Evolutionary conservation across 805 yeast species (phyloP), one percentile per base, ranked within the genome.

Genomic region (Wickerhamiella hasegawae): DNA sequence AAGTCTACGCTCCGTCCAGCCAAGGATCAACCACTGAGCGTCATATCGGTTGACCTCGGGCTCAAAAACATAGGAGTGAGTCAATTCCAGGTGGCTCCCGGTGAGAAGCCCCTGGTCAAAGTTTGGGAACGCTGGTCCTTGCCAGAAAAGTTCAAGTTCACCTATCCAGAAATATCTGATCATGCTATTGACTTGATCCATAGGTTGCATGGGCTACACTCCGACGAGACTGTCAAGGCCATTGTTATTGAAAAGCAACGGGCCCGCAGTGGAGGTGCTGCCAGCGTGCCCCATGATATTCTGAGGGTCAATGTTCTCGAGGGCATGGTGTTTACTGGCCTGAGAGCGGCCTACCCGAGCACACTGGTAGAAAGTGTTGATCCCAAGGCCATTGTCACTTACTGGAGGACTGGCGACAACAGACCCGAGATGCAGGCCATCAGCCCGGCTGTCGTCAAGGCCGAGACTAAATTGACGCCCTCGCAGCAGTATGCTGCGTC

Each of bases 161-260:
- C 40, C 5, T 51, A 47, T 35, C 57, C 57, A 1, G 36, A 41
- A 12, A 47, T 52, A 30, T 48, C 58, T 3, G n/a, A 30, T 11
- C 29, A 35, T 10, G 55, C 53, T 3, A 18, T 44, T 4, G 32
- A 37, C 3, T 36, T 54, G 23, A 37, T 43, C 18, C 19, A 34
- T 9, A 15, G 25, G 11, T 22, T 22, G 11, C 24, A 22, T 8
- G 11, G 24, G 10, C 24, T 9, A 11, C 11, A 9, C 24, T 9
- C 8, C 11, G 8, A 8, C 0, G 65, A 65, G 38, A 47, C 62
- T 3, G 58, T 69, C n/a, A n/a, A n/a, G n/a, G n/a, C n/a, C n/a
- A n/a, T n/a, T 3, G 45, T 73, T 9, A 53, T 74, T 3, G 82
- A 75, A 45, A 47, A 71, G 38, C 82, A 75, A 48, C 46, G 81